These are phyloP conservation scores for Lactifluus subvellereus DNA, from an alignment of 768 basidiomycete species.

Conservation along the genomic window DNA sequence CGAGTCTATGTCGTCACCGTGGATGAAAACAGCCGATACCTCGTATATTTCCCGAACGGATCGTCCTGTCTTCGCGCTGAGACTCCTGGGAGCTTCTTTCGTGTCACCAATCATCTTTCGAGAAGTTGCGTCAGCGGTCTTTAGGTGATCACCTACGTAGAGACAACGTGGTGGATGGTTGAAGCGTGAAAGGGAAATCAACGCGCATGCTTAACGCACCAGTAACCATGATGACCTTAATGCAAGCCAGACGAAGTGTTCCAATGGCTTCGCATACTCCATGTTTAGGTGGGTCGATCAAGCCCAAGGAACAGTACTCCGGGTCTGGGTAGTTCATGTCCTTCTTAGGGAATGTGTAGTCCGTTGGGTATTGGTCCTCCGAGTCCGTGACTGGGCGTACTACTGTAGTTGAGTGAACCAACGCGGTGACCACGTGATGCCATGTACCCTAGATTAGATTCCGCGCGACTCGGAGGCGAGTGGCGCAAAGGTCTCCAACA, in stretches of 20 bases:
- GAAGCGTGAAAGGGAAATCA: neutral
- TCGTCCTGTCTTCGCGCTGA: constrained; percentile 51
- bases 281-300: constrained; percentile 66
- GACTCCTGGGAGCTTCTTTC: constrained; percentile 39
- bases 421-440: constrained; percentile 71
- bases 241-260: constrained; percentile 62
- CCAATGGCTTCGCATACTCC: constrained; percentile 69
- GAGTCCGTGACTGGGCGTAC: constrained; percentile 49
- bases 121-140: constrained; percentile 69
- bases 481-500: constrained; percentile 29
- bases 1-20: constrained; percentile 61
- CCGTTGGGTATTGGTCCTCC: constrained; percentile 40
- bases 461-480: constrained; percentile 20
- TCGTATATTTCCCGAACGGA: constrained; percentile 56
- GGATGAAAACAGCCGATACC: constrained; percentile 57
- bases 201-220: constrained; percentile 32
- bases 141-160: constrained; percentile 54
- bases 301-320: constrained; percentile 58
- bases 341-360: constrained; percentile 49
- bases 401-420: constrained; percentile 40
- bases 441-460: constrained; percentile 48
- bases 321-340: constrained; percentile 48
- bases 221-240: constrained; percentile 75
- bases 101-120: constrained; percentile 67
- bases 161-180: neutral